Conservation (phyloP, 768 basidiomycete species). For the Boletus eberwhitei region DNA sequence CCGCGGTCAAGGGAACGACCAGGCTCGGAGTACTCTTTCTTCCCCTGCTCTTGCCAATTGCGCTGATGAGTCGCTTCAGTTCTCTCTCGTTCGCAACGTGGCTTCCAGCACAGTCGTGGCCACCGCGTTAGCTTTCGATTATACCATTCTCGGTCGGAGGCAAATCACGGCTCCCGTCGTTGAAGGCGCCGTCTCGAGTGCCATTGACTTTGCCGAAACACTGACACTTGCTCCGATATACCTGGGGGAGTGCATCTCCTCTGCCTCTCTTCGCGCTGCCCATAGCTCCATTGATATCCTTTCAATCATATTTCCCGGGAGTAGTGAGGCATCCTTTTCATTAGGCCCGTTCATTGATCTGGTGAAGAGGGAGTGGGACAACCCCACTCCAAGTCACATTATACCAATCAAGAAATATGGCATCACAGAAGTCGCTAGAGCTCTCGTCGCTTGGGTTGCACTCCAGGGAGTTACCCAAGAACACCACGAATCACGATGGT, state of each 20-base stretch:
- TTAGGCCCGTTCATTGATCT: constrained; percentile 75
- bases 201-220: constrained; percentile 64
- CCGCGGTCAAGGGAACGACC: constrained; percentile 63
- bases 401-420: constrained; percentile 61
- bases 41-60: constrained; percentile 1
- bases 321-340: constrained; percentile 78
- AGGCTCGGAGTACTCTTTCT: constrained; percentile 58
- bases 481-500: constrained; percentile 74
- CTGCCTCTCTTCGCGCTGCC: constrained; percentile 70
- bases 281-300: constrained; percentile 74
- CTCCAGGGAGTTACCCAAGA: constrained; percentile 79
- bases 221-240: constrained; percentile 73
- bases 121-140: constrained; percentile 59
- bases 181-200: constrained; percentile 56
- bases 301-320: constrained; percentile 67
- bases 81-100: constrained; percentile 62
- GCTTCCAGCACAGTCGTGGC: constrained; percentile 55
- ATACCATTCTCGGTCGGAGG: constrained; percentile 61
- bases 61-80: constrained; percentile 43
- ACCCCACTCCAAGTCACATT: constrained; percentile 47
- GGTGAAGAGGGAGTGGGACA: constrained; percentile 74
- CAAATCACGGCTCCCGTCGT: constrained; percentile 56
- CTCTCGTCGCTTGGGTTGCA: constrained; percentile 76
- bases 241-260: constrained; percentile 72
- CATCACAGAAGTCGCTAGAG: constrained; percentile 61